Evolutionary conservation across 192 early-diverging fungal genomes (phyloP).

Genomic region (Coemansia sp.): DNA sequence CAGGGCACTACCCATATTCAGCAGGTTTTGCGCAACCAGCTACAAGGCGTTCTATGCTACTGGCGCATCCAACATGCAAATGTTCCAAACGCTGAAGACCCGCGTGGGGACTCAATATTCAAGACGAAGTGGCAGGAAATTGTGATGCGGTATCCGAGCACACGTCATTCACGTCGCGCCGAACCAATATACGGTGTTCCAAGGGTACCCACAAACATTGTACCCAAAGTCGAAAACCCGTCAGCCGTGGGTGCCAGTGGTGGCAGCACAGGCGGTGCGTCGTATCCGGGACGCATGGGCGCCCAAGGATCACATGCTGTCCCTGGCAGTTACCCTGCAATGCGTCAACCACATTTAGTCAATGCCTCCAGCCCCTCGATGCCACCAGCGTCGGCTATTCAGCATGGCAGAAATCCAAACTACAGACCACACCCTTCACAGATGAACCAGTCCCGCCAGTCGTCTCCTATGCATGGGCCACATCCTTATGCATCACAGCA

Average conservation of each 20-base stretch:
- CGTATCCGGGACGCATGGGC: slow-evolving; percentile 1
- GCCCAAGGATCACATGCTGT: background rate
- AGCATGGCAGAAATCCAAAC: slow-evolving; percentile 1
- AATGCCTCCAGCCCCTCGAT: background rate
- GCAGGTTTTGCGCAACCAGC: slow-evolving; percentile 54
- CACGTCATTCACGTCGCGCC: slow-evolving; percentile 38
- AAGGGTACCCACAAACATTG: background rate
- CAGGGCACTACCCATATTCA: slow-evolving; percentile 46
- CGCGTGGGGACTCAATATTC: slow-evolving; percentile 31
- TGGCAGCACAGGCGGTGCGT: background rate
- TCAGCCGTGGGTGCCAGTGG: background rate
- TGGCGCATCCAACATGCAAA: slow-evolving; percentile 46
- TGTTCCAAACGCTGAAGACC: slow-evolving; percentile 24
- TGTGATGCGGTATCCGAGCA: slow-evolving; percentile 37
- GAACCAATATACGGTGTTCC: slow-evolving; percentile 47
- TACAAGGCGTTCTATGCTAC: slow-evolving; percentile 54
- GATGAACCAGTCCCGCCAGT: slow-evolving; percentile 9
- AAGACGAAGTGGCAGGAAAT: slow-evolving; percentile 44
- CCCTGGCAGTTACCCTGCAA: background rate
- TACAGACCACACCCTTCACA: slow-evolving; percentile 8
- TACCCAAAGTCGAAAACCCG: background rate
- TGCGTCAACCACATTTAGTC: background rate
- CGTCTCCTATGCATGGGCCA: background rate
- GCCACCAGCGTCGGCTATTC: background rate
- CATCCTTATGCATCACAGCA: background rate